Percentiles rank a stretch among this genome's conserved stretches.
These are phyloP conservation scores for Haplosporangium gracile DNA, from an alignment of 192 early-diverging fungal genomes.

Conservation along the genomic window DNA sequence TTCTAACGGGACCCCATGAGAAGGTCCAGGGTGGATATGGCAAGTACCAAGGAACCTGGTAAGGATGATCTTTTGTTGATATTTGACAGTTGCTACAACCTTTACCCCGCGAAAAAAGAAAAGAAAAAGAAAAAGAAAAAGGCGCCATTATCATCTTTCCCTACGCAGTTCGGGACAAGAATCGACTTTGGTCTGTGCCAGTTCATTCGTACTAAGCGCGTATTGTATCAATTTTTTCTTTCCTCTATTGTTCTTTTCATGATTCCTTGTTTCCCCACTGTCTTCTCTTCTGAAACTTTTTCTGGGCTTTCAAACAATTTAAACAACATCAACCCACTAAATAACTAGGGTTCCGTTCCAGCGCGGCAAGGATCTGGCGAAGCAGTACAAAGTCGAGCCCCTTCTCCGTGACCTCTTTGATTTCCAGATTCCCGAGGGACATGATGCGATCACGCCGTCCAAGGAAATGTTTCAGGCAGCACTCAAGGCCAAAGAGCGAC, in stretches of 20 bases:
- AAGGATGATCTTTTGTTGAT: conserved; percentile 23
- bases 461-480: conserved; percentile 61
- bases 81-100: neutral
- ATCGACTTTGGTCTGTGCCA: neutral
- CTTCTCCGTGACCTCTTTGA: conserved; percentile 85
- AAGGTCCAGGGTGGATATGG: conserved; percentile 98
- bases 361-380: conserved; percentile 86
- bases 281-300: neutral
- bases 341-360: conserved; percentile 88
- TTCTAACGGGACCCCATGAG: conserved; percentile 85
- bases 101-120: neutral
- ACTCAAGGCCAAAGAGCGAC: conserved; percentile 19
- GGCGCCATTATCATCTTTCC: neutral
- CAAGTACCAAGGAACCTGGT: conserved; percentile 93
- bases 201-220: neutral
- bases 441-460: conserved; percentile 50
- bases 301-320: neutral
- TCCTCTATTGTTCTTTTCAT: neutral
- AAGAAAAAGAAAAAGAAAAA: neutral
- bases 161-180: neutral
- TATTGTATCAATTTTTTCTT: neutral
- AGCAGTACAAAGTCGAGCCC: conserved; percentile 82
- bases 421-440: conserved; percentile 74
- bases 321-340: neutral
- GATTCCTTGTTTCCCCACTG: neutral